Percentiles rank a stretch among this genome's conserved stretches.
Evolutionary conservation across 306 rosid species (phyloP).

Genomic region (Pueraria montana): DNA sequence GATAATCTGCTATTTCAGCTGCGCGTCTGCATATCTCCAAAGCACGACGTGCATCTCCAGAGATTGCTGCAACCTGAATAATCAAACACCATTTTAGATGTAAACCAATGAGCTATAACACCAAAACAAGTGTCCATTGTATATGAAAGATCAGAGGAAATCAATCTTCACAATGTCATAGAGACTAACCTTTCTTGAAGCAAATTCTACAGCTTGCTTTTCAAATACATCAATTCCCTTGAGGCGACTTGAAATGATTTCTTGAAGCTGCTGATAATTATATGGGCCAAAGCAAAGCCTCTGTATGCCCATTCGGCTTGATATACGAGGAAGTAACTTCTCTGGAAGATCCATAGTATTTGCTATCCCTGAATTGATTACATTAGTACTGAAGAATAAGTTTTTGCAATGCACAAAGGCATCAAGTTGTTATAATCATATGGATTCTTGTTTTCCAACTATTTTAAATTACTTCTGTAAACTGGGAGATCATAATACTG

Average conservation of each 20-base stretch:
- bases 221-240: conserved; percentile 90
- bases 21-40: conserved; percentile 95
- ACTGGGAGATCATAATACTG: conserved; percentile 28
- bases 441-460: conserved; percentile 28
- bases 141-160: conserved; percentile 30
- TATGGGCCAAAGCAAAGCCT: conserved; percentile 98
- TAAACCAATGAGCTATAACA: conserved; percentile 21
- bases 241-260: conserved; percentile 88
- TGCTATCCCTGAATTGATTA: conserved; percentile 81
- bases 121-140: conserved; percentile 26
- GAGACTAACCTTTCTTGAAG: conserved; percentile 82
- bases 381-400: conserved; percentile 40
- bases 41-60: conserved; percentile 99
- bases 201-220: conserved; percentile 84
- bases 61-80: conserved; percentile 91
- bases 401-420: conserved; percentile 38
- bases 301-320: conserved; percentile 98
- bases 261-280: conserved; percentile 92
- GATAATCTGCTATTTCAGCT: conserved; percentile 90
- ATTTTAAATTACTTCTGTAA: neutral
- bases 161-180: conserved; percentile 34
- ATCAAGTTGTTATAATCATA: conserved; percentile 27
- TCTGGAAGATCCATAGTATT: conserved; percentile 99
- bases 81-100: conserved; percentile 39
- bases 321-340: conserved; percentile 98